Base-by-base conservation (phyloP, 2,329 filamentous ascomycete species). In the Verticillium zaregamsianum region DNA sequence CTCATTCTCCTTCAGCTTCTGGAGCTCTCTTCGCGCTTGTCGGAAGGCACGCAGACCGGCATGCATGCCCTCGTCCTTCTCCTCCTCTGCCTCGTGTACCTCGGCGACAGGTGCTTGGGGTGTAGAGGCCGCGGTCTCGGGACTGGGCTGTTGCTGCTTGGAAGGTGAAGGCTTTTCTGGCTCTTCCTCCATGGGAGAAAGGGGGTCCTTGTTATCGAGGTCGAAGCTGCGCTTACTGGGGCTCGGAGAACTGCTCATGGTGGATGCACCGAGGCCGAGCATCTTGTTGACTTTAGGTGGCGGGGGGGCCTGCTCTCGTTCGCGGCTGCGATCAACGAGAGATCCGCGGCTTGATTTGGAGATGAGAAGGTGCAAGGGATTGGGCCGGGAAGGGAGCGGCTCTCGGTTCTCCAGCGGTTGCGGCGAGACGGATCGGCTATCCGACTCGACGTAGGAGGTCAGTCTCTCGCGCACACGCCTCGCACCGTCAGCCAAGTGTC, bases 401-500 rank as follows among this genome's bases (percentile, higher is more conserved):
- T 76, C 77, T 62, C 72, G 68, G 56, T 71, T 64, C 37, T 80
- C 77, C 14, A 75, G 66, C 25, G 81, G 58, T 8, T 62, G 52
- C 17, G 64, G 78, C 3, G 80, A 81, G 54, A 77, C 79, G 56
- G 76, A 75, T 55, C 80, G 79, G 64, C 75, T 80, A 40, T 91
- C 87, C 3, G 82, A 82, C 67, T 90, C 88, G 0, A 86, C 86
- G 65, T 88, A 89, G 0, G 85, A 89, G 8, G 86, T 90, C 55
- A 93, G 77, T 66, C 86, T 89, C 72, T 93, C 90, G 59, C 91
- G 87, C 8, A 93, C 89, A 1, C 88, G 84, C 33, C 85, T 85
- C 60, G 90, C 86, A 17, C 90, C 86, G 65, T 88, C 84, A 2
- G 89, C 90, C 45, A 93, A 81, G 68, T 92, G 89, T 59, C 82